Conservation (phyloP, 2,329 filamentous ascomycete genomes). For the Claviceps pusilla region DNA sequence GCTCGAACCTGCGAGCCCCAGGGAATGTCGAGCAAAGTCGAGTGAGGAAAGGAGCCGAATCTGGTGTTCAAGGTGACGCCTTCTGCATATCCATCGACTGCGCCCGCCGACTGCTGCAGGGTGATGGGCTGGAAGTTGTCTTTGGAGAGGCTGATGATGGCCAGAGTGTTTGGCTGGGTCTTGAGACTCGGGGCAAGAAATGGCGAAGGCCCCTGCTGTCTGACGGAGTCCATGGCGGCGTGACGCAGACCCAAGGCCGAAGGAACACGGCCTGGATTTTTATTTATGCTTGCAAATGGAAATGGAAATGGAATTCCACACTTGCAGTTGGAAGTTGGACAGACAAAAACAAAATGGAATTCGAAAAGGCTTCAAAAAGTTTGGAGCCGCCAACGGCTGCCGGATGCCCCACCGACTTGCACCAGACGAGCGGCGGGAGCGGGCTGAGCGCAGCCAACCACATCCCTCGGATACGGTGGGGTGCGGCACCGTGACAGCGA, state of each 20-base stretch:
- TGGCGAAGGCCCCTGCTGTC: slow-evolving; percentile 37
- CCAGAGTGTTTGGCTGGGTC: slow-evolving; percentile 52
- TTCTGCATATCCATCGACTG: slow-evolving; percentile 57
- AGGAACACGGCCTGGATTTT: not conserved
- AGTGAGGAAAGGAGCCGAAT: slow-evolving; percentile 81
- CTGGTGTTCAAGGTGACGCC: slow-evolving; percentile 77
- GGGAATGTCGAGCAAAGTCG: slow-evolving; percentile 58
- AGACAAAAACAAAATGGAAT: not conserved
- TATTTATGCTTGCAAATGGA: not conserved
- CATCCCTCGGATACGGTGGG: no score
- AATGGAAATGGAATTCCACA: not conserved
- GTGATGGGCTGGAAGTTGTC: slow-evolving; percentile 70
- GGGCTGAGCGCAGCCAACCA: no score
- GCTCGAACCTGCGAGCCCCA: slow-evolving; percentile 91
- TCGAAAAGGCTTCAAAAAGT: not conserved
- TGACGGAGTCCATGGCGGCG: not conserved
- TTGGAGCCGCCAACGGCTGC: not conserved
- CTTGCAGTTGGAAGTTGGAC: not conserved
- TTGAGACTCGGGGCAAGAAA: slow-evolving; percentile 58
- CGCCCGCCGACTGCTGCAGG: slow-evolving; percentile 45
- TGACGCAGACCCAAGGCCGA: not conserved
- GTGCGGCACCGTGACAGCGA: no score
- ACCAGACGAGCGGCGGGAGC: no score
- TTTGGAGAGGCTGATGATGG: slow-evolving; percentile 76
- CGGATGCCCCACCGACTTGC: not conserved